phyloP scores from a whole-genome alignment of 768 basidiomycete genomes.

The Mycena capillaripes region DNA sequence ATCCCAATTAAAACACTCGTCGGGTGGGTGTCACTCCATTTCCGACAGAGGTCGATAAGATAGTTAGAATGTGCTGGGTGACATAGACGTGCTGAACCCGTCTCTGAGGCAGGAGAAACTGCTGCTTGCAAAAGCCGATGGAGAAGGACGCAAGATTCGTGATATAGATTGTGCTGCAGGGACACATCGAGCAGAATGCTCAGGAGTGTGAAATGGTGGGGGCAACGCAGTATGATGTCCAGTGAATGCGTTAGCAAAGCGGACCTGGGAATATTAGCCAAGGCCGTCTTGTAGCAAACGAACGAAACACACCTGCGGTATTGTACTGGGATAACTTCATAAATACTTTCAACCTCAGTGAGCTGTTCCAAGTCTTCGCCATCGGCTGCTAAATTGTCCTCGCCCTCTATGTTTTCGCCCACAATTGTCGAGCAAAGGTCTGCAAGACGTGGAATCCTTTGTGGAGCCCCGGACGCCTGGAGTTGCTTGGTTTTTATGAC shows the following conservation, averaged over 20 bases:
- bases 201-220: constrained; percentile 63
- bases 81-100: constrained; percentile 46
- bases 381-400: constrained; percentile 38
- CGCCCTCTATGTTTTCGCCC: constrained; percentile 59
- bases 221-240: constrained; percentile 60
- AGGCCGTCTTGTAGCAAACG: neutral
- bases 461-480: neutral
- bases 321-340: constrained; percentile 65
- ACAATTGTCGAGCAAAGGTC: constrained; percentile 62
- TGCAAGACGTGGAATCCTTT: constrained; percentile 53
- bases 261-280: constrained; percentile 49
- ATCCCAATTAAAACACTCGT: constrained; percentile 48
- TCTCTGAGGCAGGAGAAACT: constrained; percentile 43
- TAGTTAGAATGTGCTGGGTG: constrained; percentile 63
- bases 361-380: constrained; percentile 42
- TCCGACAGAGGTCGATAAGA: constrained; percentile 58
- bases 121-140: constrained; percentile 56
- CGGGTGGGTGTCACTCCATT: constrained; percentile 51
- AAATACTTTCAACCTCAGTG: constrained; percentile 55
- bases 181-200: constrained; percentile 65
- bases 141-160: constrained; percentile 61
- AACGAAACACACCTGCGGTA: constrained; percentile 59
- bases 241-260: constrained; percentile 68
- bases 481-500: constrained; percentile 50
- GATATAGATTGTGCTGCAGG: constrained; percentile 55